Conservation (phyloP, 1,284 basidiomycete genomes). For the Coniferiporia weirii region DNA sequence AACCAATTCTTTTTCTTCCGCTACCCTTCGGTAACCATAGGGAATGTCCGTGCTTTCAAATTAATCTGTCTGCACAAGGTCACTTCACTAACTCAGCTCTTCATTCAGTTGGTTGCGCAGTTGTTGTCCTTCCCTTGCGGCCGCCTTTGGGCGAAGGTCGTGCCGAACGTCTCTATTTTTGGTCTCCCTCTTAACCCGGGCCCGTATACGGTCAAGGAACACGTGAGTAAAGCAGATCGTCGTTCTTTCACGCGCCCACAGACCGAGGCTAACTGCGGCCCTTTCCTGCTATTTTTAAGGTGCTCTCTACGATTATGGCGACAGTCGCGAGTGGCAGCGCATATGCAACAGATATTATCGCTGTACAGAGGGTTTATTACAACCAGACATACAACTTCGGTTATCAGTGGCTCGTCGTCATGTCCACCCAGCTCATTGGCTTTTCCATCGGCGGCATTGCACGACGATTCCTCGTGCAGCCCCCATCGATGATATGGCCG, state of each 20-base stretch:
- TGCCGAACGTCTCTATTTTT: conserved; percentile 48
- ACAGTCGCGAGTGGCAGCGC: conserved; percentile 32
- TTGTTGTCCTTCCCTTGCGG: conserved; percentile 55
- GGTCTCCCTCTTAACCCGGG: conserved; percentile 59
- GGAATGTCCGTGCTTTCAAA: conserved; percentile 31
- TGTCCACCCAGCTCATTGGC: conserved; percentile 37
- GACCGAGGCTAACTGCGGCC: conserved; percentile 4
- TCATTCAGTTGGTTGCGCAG: conserved; percentile 43
- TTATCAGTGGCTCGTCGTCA: conserved; percentile 47
- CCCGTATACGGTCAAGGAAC: conserved; percentile 75
- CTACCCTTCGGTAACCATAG: conserved; percentile 43
- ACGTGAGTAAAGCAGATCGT: conserved; percentile 29
- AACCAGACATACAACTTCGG: conserved; percentile 58
- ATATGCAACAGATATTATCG: conserved; percentile 62
- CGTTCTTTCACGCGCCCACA: neutral
- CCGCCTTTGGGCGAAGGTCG: conserved; percentile 40
- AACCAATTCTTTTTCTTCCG: conserved; percentile 56
- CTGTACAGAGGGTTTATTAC: conserved; percentile 72
- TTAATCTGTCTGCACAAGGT: conserved; percentile 28
- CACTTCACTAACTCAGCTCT: conserved; percentile 20
- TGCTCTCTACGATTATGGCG: conserved; percentile 25
- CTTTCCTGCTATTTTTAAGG: neutral
- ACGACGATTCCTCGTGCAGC: conserved; percentile 36
- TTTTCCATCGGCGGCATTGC: conserved; percentile 35
- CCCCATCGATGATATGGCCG: conserved; percentile 44